A percentile compares a stretch with the other conserved stretches of the same genome.
Evolutionary conservation across 1,284 basidiomycete species (phyloP).

Genomic region (Tilletia indica): DNA sequence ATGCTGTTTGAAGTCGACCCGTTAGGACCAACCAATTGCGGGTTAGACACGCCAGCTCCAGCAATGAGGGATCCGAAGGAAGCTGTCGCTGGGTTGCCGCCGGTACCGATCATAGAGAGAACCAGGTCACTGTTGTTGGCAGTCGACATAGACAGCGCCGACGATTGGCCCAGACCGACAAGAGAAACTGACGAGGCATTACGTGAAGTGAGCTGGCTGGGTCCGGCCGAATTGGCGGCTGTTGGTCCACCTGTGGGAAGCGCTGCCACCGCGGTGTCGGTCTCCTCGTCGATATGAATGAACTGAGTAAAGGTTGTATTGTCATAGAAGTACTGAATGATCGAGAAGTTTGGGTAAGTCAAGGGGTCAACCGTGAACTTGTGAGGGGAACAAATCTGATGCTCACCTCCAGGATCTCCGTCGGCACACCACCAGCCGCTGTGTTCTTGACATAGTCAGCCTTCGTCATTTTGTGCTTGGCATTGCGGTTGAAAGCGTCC

Average conservation of each 20-base stretch:
- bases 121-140: background rate
- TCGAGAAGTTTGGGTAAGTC: constrained; percentile 13
- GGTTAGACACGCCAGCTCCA: background rate
- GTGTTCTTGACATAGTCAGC: constrained; percentile 47
- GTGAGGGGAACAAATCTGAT: no score
- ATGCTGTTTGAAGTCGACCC: background rate
- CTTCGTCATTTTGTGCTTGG: constrained; percentile 87
- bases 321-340: constrained; percentile 81
- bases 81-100: constrained; percentile 5
- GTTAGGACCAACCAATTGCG: background rate
- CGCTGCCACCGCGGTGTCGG: constrained; percentile 18
- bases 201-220: background rate
- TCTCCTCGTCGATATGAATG: constrained; percentile 82
- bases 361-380: constrained; percentile 2
- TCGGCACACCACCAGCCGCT: constrained; percentile 72
- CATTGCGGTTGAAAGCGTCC: constrained; percentile 94
- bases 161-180: background rate
- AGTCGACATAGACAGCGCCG: constrained; percentile 1
- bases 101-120: background rate
- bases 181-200: background rate
- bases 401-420: constrained; percentile 79
- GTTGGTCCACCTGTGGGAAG: constrained; percentile 7
- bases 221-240: background rate
- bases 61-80: background rate
- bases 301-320: constrained; percentile 91